Conservation (phyloP, 108 stramenopile species). For the Epithemia pelagica region DNA sequence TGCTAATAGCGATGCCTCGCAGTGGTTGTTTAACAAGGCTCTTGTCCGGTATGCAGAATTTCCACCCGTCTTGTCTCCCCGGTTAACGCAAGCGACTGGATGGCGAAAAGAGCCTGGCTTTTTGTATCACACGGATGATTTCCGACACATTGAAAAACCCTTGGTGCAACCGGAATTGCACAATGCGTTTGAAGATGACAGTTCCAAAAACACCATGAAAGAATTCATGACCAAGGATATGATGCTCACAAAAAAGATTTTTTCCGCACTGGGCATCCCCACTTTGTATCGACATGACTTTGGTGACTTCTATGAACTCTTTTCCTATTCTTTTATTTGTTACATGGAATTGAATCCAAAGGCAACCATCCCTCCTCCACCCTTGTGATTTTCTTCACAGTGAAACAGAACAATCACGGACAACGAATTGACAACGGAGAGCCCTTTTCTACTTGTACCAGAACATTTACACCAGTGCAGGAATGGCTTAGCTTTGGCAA, state of each 20-base stretch:
- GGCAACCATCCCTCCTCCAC: no score
- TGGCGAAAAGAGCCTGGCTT: slow-evolving; percentile 5
- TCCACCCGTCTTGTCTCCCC: slow-evolving; percentile 16
- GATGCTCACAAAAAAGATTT: not conserved
- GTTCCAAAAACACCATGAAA: no score
- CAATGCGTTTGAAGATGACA: not conserved
- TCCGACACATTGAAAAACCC: slow-evolving; percentile 3
- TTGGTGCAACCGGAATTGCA: slow-evolving; percentile 9
- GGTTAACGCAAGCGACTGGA: not conserved
- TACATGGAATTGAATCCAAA: not conserved
- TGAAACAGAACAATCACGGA: no score
- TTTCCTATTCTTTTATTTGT: not conserved
- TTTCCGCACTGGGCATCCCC: not conserved
- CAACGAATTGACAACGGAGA: no score
- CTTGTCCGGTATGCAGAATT: slow-evolving; percentile 14
- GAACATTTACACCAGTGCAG: no score
- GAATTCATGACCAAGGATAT: no score
- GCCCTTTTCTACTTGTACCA: no score
- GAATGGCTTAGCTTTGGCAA: no score
- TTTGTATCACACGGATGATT: slow-evolving; percentile 3
- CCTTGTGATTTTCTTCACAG: no score
- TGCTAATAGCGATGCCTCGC: not conserved
- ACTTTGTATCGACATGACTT: not conserved
- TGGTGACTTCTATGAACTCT: not conserved
- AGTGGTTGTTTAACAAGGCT: slow-evolving; percentile 5